Evolutionary conservation across 73 alveolate species (phyloP).

Genomic region (Paramecium octaurelia): DNA sequence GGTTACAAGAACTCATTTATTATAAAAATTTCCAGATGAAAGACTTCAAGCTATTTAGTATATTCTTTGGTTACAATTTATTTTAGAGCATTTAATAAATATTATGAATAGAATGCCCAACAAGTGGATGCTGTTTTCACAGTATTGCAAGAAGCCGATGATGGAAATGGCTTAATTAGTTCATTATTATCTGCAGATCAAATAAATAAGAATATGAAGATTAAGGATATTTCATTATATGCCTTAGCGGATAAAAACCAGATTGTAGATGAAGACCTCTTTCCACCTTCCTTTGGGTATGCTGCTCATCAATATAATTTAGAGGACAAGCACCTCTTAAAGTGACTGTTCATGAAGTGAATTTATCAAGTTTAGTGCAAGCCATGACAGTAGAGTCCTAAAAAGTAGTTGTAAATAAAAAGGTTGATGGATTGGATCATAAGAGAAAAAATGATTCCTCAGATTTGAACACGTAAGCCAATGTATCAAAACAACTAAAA

Average conservation of each 20-base stretch:
- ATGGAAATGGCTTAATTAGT: background rate
- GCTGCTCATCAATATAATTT: background rate
- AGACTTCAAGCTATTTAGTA: background rate
- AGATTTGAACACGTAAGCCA: background rate
- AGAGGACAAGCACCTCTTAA: background rate
- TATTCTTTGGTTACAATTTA: background rate
- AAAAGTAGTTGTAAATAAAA: background rate
- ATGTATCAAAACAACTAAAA: background rate
- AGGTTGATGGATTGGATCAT: background rate
- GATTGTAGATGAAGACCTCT: background rate
- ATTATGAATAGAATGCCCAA: background rate
- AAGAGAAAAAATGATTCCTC: background rate
- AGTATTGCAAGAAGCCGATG: background rate
- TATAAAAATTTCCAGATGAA: background rate
- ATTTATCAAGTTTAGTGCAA: background rate
- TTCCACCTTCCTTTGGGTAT: background rate
- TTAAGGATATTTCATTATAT: background rate
- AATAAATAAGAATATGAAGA: background rate
- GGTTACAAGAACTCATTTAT: background rate
- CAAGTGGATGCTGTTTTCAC: background rate
- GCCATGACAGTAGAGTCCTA: conserved; percentile 9
- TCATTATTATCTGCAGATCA: background rate
- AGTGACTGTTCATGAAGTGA: background rate
- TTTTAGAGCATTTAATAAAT: background rate
- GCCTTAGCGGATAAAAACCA: background rate